Percentiles rank a stretch among this genome's conserved stretches.
Conservation (phyloP, 306 rosid genomes). For the Sophora flavescens region DNA sequence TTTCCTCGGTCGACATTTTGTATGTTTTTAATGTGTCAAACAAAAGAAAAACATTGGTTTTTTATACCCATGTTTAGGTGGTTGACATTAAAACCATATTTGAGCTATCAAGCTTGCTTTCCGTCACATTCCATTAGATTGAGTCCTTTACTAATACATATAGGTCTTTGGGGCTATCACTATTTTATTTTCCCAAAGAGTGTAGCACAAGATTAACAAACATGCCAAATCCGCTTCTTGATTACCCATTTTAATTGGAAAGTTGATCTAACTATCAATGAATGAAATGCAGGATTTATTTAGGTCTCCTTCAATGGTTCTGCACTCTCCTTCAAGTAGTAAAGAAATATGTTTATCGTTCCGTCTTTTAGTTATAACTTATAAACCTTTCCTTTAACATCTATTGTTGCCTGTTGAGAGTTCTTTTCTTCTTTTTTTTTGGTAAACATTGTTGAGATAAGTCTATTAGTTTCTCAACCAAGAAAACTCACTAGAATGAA, state of each 20-base stretch:
- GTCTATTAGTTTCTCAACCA: neutral
- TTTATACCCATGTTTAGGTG: neutral
- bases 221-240: slow-evolving; percentile 12
- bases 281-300: neutral
- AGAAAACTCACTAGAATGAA: slow-evolving; percentile 20
- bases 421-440: neutral
- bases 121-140: neutral
- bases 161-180: neutral
- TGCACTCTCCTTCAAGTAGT: neutral
- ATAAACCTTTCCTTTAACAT: slow-evolving; percentile 10
- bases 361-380: neutral
- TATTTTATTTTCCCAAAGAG: slow-evolving; percentile 13
- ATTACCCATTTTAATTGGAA: slow-evolving; percentile 18
- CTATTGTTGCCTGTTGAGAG: neutral
- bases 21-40: neutral
- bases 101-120: slow-evolving; percentile 12
- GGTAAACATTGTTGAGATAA: neutral
- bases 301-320: neutral
- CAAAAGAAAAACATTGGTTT: slow-evolving; percentile 6
- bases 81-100: slow-evolving; percentile 13
- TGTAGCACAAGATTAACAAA: neutral
- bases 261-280: neutral
- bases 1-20: neutral
- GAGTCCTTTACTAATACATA: neutral
- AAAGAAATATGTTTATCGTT: slow-evolving; percentile 21